Percentiles rank a stretch among this genome's conserved stretches.
Evolutionary conservation across 2,329 filamentous ascomycete genomes (phyloP).

Genomic region (Sclerotinia trifoliorum): DNA sequence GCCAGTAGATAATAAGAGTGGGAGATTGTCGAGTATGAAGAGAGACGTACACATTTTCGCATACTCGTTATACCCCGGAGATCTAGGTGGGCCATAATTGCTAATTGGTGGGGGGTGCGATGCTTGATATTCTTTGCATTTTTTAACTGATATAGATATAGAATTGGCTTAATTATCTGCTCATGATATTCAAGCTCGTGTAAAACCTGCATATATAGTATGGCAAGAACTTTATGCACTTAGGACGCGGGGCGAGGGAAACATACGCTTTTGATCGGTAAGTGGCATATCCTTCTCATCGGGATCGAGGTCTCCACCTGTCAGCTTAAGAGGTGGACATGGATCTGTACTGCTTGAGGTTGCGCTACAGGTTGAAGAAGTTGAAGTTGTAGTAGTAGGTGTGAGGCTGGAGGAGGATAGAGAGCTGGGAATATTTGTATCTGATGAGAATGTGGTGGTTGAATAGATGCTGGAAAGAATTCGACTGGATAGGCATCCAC

Average conservation of each 20-base stretch:
- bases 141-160: neutral
- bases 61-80: neutral
- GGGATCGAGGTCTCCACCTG: neutral
- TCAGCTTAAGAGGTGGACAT: neutral
- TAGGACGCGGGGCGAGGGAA: neutral
- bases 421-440: neutral
- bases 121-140: neutral
- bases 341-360: neutral
- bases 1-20: neutral
- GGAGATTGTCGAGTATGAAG: neutral
- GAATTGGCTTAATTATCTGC: neutral
- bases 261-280: neutral
- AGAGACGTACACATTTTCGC: neutral
- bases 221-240: neutral
- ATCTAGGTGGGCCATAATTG: neutral
- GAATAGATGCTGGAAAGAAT: neutral
- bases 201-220: neutral
- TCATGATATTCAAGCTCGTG: neutral
- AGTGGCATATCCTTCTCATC: neutral
- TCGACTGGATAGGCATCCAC: neutral
- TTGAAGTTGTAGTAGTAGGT: neutral
- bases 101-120: neutral
- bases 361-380: neutral
- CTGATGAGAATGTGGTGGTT: neutral
- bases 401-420: neutral